Evolutionary conservation across 1,139 yeast genomes (phyloP).

Genomic region (Protomyces inouyei): DNA sequence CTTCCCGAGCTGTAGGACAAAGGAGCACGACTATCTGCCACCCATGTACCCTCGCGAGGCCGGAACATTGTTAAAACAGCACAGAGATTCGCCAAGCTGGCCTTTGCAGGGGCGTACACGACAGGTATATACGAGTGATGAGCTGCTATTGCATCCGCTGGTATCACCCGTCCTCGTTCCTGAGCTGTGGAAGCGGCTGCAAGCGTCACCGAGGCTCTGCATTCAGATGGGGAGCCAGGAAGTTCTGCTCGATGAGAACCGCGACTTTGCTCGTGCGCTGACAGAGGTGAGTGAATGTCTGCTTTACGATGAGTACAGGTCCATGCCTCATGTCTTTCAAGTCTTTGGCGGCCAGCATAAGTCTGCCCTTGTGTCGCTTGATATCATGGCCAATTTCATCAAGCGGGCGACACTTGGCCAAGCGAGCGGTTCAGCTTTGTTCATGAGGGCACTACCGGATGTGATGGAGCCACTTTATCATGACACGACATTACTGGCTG

Average conservation of each 20-base stretch:
- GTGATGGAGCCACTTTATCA: neutral
- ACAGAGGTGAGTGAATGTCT: slow-evolving; percentile 7
- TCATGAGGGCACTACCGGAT: neutral
- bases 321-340: slow-evolving; percentile 28
- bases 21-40: slow-evolving; percentile 32
- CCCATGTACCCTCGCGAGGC: neutral
- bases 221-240: slow-evolving; percentile 20
- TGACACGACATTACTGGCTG: neutral
- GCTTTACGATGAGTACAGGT: slow-evolving; percentile 12
- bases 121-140: slow-evolving; percentile 15
- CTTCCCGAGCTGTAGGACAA: slow-evolving; percentile 29
- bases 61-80: neutral
- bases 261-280: slow-evolving; percentile 20
- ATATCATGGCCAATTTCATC: slow-evolving; percentile 13
- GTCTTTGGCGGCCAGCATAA: neutral
- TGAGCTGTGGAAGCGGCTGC: slow-evolving; percentile 3
- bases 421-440: neutral
- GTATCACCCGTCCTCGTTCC: slow-evolving; percentile 20
- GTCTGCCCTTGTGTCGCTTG: slow-evolving; percentile 3
- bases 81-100: slow-evolving; percentile 16
- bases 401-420: neutral
- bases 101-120: slow-evolving; percentile 4
- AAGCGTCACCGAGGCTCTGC: neutral
- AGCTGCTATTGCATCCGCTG: slow-evolving; percentile 20
- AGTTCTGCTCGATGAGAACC: slow-evolving; percentile 20